Evolutionary conservation across 495 filamentous ascomycete species (phyloP).

Genomic region (Tetracladium setigerum): DNA sequence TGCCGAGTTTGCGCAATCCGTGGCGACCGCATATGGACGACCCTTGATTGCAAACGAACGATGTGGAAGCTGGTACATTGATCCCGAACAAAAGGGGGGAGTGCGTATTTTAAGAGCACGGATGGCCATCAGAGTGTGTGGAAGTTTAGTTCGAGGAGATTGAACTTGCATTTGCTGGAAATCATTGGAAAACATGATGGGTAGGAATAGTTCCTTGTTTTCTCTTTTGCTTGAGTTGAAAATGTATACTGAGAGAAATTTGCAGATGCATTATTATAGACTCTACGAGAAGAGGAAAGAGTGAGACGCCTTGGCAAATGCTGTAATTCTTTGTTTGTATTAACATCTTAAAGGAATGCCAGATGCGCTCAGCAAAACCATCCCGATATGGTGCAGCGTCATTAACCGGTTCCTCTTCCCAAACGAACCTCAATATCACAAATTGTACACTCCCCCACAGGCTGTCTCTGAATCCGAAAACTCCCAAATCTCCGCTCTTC

Average conservation of each 20-base stretch:
- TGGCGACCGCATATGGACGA: slow-evolving; percentile 42
- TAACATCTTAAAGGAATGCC: slow-evolving; percentile 56
- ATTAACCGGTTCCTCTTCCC: slow-evolving; percentile 78
- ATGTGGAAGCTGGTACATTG: slow-evolving; percentile 94
- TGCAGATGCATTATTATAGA: slow-evolving; percentile 83
- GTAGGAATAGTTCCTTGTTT: slow-evolving; percentile 31
- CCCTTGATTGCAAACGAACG: slow-evolving; percentile 90
- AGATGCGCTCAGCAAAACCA: slow-evolving; percentile 85
- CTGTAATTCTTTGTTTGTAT: neutral
- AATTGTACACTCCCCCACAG: slow-evolving; percentile 56
- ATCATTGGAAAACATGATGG: slow-evolving; percentile 55
- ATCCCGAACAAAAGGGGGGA: slow-evolving; percentile 56
- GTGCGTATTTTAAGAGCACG: slow-evolving; percentile 95
- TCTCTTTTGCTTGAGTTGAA: neutral
- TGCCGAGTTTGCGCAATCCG: slow-evolving; percentile 54
- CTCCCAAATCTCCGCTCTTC: slow-evolving; percentile 62
- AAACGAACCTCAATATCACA: slow-evolving; percentile 33
- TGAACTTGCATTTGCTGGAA: slow-evolving; percentile 75
- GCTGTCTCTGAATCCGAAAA: slow-evolving; percentile 67
- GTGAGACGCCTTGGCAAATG: slow-evolving; percentile 29
- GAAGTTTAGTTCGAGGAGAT: slow-evolving; percentile 74
- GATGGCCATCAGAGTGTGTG: slow-evolving; percentile 89
- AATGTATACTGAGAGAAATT: neutral
- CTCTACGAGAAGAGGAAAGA: slow-evolving; percentile 88
- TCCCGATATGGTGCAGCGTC: slow-evolving; percentile 88